phyloP scores from a whole-genome alignment of 2,329 filamentous ascomycete genomes.

The Onygena corvina region DNA sequence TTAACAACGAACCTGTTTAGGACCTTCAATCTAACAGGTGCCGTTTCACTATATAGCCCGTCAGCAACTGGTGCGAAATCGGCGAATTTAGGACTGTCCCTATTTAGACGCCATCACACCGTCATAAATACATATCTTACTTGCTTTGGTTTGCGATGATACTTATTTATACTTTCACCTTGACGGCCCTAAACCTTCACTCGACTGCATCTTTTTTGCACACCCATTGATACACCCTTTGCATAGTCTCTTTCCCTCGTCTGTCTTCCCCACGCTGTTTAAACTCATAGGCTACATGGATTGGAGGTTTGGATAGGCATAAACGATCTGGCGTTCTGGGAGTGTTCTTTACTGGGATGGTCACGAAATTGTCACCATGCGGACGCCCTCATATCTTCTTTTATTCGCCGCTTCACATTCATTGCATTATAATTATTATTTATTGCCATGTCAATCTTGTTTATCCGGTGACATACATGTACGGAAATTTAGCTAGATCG shows the following conservation, averaged over 20 bases:
- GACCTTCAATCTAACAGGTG: not conserved
- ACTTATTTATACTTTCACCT: not conserved
- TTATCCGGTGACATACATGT: not conserved
- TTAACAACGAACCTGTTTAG: not conserved
- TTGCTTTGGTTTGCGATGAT: slow-evolving; percentile 4
- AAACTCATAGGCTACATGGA: not conserved
- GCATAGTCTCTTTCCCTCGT: not conserved
- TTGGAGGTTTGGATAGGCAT: not conserved
- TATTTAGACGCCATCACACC: not conserved
- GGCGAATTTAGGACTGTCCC: slow-evolving; percentile 9
- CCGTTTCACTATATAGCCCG: slow-evolving; percentile 35
- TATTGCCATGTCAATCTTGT: not conserved
- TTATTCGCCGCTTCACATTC: too few relatives aligned
- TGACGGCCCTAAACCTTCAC: not conserved
- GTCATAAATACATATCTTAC: not conserved
- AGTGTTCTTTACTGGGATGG: not conserved
- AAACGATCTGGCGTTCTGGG: slow-evolving; percentile 2
- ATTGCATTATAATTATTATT: not conserved
- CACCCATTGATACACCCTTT: not conserved
- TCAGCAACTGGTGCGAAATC: slow-evolving; percentile 56
- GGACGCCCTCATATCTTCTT: not conserved
- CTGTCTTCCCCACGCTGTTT: not conserved
- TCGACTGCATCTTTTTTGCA: not conserved
- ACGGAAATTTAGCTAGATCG: not conserved
- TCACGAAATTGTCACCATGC: not conserved